Conservation (phyloP, 192 early-diverging fungal genomes). For the Radiomyces spectabilis region DNA sequence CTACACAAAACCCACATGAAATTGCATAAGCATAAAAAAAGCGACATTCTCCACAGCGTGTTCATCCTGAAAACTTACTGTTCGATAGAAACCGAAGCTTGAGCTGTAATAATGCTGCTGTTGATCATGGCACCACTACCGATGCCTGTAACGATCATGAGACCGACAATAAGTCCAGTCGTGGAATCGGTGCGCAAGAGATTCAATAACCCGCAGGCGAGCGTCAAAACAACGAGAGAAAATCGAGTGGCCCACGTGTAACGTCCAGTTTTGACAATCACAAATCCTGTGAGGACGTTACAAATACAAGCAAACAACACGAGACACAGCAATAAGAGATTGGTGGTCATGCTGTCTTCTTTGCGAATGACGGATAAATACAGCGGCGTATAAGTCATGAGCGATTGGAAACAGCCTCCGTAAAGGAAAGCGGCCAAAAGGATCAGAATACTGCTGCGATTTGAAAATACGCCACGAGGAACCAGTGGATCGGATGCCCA, state of each 20-base stretch:
- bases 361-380: constrained; percentile 19
- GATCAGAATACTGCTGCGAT: constrained; percentile 15
- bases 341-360: constrained; percentile 16
- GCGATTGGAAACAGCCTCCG: constrained; percentile 23
- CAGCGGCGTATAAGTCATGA: constrained; percentile 26
- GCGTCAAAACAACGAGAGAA: constrained; percentile 1
- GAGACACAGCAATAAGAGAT: constrained; percentile 20
- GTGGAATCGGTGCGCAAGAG: constrained; percentile 8
- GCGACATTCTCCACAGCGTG: too few species aligned
- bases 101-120: constrained; percentile 23
- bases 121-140: constrained; percentile 27
- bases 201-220: constrained; percentile 16
- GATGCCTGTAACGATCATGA: constrained; percentile 25
- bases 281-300: constrained; percentile 19
- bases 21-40: background rate
- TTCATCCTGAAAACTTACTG: constrained; percentile 15
- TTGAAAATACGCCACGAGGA: constrained; percentile 18
- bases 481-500: constrained; percentile 14
- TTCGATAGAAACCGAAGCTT: constrained; percentile 22
- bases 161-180: constrained; percentile 19
- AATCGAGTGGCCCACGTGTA: constrained; percentile 22
- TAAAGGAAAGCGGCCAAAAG: constrained; percentile 15
- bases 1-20: too few species aligned
- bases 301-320: constrained; percentile 24
- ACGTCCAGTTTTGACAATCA: constrained; percentile 21